These are phyloP conservation scores for Opeltia flavorubescens DNA, from an alignment of 495 filamentous ascomycete genomes.

Conservation along the genomic window DNA sequence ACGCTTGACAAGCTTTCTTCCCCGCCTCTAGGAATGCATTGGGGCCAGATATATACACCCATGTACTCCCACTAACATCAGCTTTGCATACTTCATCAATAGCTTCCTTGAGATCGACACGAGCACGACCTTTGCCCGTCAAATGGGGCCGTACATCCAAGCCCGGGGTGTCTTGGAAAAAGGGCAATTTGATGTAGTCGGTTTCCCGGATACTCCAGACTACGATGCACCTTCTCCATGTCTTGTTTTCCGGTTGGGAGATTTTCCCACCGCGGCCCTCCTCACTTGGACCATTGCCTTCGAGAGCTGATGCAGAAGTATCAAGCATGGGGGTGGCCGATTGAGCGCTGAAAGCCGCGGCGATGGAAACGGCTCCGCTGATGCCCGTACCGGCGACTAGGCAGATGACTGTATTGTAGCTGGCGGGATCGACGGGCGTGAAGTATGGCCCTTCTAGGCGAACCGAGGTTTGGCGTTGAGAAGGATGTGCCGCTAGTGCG, in stretches of 20 bases:
- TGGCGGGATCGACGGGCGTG: constrained; percentile 18
- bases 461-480: constrained; percentile 9
- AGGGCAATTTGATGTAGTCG: constrained; percentile 15
- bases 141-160: constrained; percentile 13
- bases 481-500: not conserved
- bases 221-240: constrained; percentile 17
- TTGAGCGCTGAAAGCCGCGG: constrained; percentile 13
- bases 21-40: constrained; percentile 16
- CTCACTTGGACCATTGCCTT: not conserved
- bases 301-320: not conserved
- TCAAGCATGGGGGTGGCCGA: not conserved
- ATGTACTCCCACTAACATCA: constrained; percentile 3
- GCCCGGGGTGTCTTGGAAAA: constrained; percentile 7
- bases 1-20: constrained; percentile 14
- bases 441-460: constrained; percentile 24
- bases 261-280: not conserved
- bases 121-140: constrained; percentile 9
- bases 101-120: constrained; percentile 7
- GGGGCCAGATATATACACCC: constrained; percentile 21
- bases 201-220: constrained; percentile 18
- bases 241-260: not conserved
- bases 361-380: constrained; percentile 20
- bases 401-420: constrained; percentile 19
- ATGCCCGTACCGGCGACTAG: constrained; percentile 22
- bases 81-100: constrained; percentile 4